These are phyloP conservation scores for Coemansia sp. DNA, from an alignment of 192 early-diverging fungal genomes.

Conservation along the genomic window DNA sequence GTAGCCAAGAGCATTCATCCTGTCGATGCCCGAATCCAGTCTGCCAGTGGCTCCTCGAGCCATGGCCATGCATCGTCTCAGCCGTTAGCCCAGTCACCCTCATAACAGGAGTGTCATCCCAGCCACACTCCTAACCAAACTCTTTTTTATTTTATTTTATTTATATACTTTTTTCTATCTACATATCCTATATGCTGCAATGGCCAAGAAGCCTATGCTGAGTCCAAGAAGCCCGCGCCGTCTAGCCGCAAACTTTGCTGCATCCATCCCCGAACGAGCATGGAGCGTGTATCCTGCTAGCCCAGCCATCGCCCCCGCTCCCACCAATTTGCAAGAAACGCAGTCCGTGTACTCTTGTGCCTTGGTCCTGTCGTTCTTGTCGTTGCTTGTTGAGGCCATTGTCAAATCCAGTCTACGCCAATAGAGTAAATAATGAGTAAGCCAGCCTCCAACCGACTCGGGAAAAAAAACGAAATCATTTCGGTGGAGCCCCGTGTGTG, in stretches of 20 bases:
- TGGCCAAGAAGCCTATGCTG: constrained; percentile 19
- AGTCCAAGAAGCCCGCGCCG: constrained; percentile 44
- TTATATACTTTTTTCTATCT: not conserved
- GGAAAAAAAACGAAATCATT: no score
- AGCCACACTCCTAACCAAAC: not conserved
- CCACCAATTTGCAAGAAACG: constrained; percentile 43
- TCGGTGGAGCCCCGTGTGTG: no score
- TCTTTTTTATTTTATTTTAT: not conserved
- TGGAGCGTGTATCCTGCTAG: constrained; percentile 33
- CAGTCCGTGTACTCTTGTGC: constrained; percentile 38
- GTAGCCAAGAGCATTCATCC: constrained; percentile 57
- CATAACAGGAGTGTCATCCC: not conserved
- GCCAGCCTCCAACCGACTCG: not conserved
- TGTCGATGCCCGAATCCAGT: constrained; percentile 17
- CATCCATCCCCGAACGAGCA: constrained; percentile 25
- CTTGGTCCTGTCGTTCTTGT: not conserved
- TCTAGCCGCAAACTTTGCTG: constrained; percentile 22
- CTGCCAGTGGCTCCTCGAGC: not conserved
- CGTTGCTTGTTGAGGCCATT: not conserved
- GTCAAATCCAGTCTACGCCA: not conserved
- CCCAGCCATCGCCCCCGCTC: constrained; percentile 36
- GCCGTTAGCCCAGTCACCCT: constrained; percentile 9
- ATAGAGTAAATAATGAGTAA: not conserved
- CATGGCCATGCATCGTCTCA: constrained; percentile 16
- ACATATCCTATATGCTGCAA: constrained; percentile 15